These are phyloP conservation scores for Petrea volubilis DNA, from an alignment of 257 asterid species.

Conservation along the genomic window DNA sequence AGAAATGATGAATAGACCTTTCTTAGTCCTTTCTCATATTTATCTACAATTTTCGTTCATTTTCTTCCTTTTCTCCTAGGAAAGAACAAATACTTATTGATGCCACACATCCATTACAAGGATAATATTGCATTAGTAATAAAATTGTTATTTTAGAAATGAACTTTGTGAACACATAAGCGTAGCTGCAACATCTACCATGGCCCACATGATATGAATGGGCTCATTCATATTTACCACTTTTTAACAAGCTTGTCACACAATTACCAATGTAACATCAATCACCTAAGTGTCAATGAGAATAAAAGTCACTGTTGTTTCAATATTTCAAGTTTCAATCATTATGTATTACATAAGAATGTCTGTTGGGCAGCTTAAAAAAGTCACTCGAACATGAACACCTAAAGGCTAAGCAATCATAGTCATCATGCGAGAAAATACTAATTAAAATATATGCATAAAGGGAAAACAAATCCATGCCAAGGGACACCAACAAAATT, in stretches of 20 bases:
- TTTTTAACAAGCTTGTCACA: slow-evolving; percentile 10
- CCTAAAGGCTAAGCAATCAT: slow-evolving; percentile 26
- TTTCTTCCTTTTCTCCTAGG: background rate
- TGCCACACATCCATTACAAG: slow-evolving; percentile 11
- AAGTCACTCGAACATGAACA: slow-evolving; percentile 18
- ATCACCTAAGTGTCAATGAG: slow-evolving; percentile 4
- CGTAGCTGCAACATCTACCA: slow-evolving; percentile 15
- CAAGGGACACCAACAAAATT: slow-evolving; percentile 22
- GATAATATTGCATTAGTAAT: slow-evolving; percentile 14
- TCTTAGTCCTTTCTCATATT: background rate
- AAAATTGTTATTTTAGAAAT: slow-evolving; percentile 5
- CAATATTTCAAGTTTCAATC: background rate
- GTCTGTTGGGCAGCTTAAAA: slow-evolving; percentile 1
- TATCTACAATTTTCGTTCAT: background rate
- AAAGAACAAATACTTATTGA: background rate
- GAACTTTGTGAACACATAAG: slow-evolving; percentile 13
- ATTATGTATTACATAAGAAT: background rate
- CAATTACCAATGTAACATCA: background rate
- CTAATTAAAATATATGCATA: slow-evolving; percentile 24
- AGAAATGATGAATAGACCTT: slow-evolving; percentile 5
- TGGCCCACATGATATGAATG: background rate
- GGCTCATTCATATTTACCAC: background rate
- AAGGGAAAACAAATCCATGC: slow-evolving; percentile 32
- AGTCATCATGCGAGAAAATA: slow-evolving; percentile 22
- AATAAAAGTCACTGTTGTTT: background rate